These are phyloP conservation scores for Viola pubescens DNA, from an alignment of 441 rosid species.

Conservation along the genomic window DNA sequence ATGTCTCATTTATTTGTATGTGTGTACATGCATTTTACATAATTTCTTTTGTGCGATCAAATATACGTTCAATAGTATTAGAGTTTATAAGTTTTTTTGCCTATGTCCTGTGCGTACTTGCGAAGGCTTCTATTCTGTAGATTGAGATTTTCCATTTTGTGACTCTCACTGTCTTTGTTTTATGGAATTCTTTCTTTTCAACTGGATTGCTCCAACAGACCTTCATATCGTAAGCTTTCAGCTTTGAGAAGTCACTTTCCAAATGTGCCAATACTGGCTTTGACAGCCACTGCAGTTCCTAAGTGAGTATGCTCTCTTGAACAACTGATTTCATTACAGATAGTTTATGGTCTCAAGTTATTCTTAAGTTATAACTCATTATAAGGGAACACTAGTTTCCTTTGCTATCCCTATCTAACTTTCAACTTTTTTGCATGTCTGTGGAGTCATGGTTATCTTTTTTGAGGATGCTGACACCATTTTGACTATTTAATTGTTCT, in stretches of 20 bases:
- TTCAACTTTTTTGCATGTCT: constrained; percentile 1
- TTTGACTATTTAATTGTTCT: constrained; percentile 18
- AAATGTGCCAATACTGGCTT: constrained; percentile 75
- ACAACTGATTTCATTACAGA: background rate
- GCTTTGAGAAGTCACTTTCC: constrained; percentile 60
- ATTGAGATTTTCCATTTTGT: constrained; percentile 6
- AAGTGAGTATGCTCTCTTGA: constrained; percentile 43
- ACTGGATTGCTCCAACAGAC: constrained; percentile 36
- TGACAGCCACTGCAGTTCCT: constrained; percentile 94
- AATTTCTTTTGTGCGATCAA: background rate
- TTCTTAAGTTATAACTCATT: background rate
- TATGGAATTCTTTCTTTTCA: background rate
- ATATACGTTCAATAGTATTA: background rate
- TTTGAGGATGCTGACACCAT: background rate
- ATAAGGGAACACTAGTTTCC: background rate
- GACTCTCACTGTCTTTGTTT: constrained; percentile 3
- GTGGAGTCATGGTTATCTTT: constrained; percentile 1
- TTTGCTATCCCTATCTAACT: background rate
- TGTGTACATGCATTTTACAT: background rate
- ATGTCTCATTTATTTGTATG: background rate
- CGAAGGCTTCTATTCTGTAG: no score
- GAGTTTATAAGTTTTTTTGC: no score
- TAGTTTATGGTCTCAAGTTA: background rate
- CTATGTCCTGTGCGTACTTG: no score
- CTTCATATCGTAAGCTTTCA: constrained; percentile 83